A percentile compares a stretch with the other conserved stretches of the same genome.
Conservation (phyloP, 2,329 filamentous ascomycete species). For the Elsinoe batatas region DNA sequence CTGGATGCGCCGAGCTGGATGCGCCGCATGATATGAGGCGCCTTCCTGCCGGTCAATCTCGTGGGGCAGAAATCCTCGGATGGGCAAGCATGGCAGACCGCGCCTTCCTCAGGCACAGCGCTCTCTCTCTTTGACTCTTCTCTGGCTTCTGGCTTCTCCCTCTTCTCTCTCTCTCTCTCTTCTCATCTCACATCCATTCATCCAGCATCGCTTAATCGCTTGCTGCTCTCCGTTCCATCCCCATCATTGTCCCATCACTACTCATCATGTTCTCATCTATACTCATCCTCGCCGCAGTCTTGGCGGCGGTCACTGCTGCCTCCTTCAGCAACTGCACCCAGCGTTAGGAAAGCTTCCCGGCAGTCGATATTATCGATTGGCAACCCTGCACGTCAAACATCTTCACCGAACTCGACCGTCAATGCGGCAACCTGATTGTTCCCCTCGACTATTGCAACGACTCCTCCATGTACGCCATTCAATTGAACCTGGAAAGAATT, state of each 20-base stretch:
- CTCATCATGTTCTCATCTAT: not conserved
- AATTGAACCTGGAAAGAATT: constrained; percentile 27
- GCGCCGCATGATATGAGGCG: too few relatives aligned
- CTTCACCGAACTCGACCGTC: not conserved
- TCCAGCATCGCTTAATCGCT: too few relatives aligned
- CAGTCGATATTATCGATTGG: not conserved
- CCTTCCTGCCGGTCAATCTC: too few relatives aligned
- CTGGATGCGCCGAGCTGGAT: too few relatives aligned
- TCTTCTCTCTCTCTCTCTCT: not conserved
- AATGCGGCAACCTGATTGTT: constrained; percentile 30
- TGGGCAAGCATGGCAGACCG: too few relatives aligned
- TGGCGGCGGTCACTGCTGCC: not conserved
- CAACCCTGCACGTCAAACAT: not conserved
- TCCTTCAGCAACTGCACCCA: not conserved
- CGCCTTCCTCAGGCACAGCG: too few relatives aligned
- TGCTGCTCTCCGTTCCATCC: not conserved
- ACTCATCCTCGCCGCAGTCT: not conserved
- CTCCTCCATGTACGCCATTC: constrained; percentile 18
- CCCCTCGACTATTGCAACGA: constrained; percentile 34
- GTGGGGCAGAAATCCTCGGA: too few relatives aligned
- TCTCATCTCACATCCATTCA: too few relatives aligned
- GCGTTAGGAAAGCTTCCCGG: not conserved
- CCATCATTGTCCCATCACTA: not conserved
- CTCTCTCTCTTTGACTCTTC: too few relatives aligned
- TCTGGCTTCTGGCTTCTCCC: too few relatives aligned